Evolutionary conservation across 1,284 basidiomycete genomes (phyloP), one percentile per base, ranked within the genome.

Genomic region (Takashimella koratensis): DNA sequence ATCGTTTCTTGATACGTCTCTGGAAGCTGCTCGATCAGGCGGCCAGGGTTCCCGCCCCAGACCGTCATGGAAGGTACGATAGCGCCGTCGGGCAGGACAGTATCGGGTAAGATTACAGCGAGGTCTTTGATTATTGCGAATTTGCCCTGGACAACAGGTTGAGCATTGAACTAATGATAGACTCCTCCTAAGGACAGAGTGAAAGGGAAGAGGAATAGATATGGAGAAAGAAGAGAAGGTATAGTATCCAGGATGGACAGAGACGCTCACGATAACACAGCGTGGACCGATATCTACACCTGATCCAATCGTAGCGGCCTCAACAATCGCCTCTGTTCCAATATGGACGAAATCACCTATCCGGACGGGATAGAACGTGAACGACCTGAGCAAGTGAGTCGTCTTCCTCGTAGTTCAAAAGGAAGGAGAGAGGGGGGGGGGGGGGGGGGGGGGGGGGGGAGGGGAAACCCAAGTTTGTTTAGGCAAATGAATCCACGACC

Each of bases 331-430:
- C 56, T 85, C 84, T 16, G 87, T 83, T 4, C 95, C 96, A 47
- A 99, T 90, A 57, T 92, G 86, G 23, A 98, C 95, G 70, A 90
- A 86, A 75, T 98, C 94, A 2, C 91, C 90, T 24, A 98, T 85
- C 72, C 95, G 93, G 85, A 97, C 90, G 2, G 96, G 95, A 68
- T 98, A 97, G 76, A 96, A 98, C 64, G 96, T 97, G 81, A 96
- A 97, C 54, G 62, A 45, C 6, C 70, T 71, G 39, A 36, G 30
- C n/a, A n/a, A n/a, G n/a, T n/a, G n/a, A n/a, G n/a, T n/a, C n/a
- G n/a, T n/a, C n/a, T n/a, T n/a, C n/a, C n/a, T n/a, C n/a, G n/a
- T n/a, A n/a, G n/a, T n/a, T n/a, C n/a, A n/a, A n/a, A n/a, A n/a
- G n/a, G n/a, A n/a, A n/a, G n/a, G n/a, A n/a, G n/a, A n/a, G n/a